Percentiles rank a stretch among this genome's conserved stretches.
phyloP scores from a whole-genome alignment of 2,329 filamentous ascomycete genomes.

The Fusarium equiseti region DNA sequence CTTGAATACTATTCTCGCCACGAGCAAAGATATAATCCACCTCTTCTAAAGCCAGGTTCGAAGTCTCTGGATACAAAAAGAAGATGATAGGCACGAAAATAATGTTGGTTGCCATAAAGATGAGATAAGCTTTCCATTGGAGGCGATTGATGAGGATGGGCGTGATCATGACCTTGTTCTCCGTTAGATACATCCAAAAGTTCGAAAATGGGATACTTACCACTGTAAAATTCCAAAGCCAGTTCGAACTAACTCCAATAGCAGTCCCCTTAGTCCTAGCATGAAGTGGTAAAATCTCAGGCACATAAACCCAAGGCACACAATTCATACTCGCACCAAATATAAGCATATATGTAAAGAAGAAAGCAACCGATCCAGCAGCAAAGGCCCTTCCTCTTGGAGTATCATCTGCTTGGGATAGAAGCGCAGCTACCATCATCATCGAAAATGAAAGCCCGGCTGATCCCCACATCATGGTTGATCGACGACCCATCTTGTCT shows the following conservation, averaged over 20 bases:
- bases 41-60: constrained; percentile 11
- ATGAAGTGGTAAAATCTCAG: constrained; percentile 38
- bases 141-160: constrained; percentile 47
- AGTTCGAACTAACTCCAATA: constrained; percentile 36
- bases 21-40: constrained; percentile 25
- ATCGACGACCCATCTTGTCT: constrained; percentile 55
- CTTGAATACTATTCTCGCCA: constrained; percentile 9
- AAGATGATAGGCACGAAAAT: constrained; percentile 1
- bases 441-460: constrained; percentile 43
- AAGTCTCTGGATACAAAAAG: constrained; percentile 16
- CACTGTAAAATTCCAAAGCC: constrained; percentile 25
- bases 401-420: constrained; percentile 32
- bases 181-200: rapidly evolving
- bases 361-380: constrained; percentile 34
- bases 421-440: constrained; percentile 40
- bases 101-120: constrained; percentile 24
- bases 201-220: constrained; percentile 19
- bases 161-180: constrained; percentile 61
- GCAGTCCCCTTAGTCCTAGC: constrained; percentile 38
- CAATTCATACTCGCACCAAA: constrained; percentile 42
- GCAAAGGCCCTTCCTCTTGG: constrained; percentile 29
- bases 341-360: constrained; percentile 39
- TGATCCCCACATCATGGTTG: constrained; percentile 58
- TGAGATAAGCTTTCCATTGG: constrained; percentile 19
- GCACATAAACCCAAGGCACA: constrained; percentile 44